Percentiles rank a stretch among this genome's conserved stretches.
Evolutionary conservation across 805 yeast species (phyloP).

Genomic region (Zygoascus bituminiphila): DNA sequence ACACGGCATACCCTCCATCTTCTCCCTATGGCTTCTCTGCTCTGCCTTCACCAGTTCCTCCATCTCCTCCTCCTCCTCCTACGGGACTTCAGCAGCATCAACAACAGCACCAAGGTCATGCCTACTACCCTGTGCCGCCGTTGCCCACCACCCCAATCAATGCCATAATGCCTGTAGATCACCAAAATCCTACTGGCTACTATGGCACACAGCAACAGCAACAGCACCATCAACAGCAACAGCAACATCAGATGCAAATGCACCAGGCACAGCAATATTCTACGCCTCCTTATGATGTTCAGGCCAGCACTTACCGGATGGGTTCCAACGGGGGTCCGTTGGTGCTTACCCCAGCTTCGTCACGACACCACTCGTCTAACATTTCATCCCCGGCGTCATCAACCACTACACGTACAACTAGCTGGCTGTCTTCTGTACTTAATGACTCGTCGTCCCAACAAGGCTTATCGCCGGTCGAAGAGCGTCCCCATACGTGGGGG

Average conservation of each 20-base stretch:
- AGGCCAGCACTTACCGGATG: slow-evolving; percentile 1
- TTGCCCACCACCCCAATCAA: slow-evolving; percentile 14
- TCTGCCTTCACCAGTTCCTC: not conserved
- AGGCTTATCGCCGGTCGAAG: slow-evolving; percentile 16
- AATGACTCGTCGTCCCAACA: slow-evolving; percentile 1
- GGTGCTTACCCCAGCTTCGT: slow-evolving; percentile 6
- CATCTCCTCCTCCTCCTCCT: not conserved
- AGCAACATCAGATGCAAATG: slow-evolving; percentile 7
- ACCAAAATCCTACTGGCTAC: not conserved
- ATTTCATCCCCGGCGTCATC: slow-evolving; percentile 18
- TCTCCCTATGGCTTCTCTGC: slow-evolving; percentile 10
- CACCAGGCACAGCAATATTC: slow-evolving; percentile 4
- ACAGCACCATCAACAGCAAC: slow-evolving; percentile 6
- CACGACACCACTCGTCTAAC: slow-evolving; percentile 16
- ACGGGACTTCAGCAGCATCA: slow-evolving; percentile 8
- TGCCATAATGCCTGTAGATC: slow-evolving; percentile 1
- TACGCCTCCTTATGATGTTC: slow-evolving; percentile 9
- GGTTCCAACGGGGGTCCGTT: slow-evolving; percentile 3
- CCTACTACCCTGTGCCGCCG: slow-evolving; percentile 12
- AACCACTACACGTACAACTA: slow-evolving; percentile 15
- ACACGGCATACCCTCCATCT: slow-evolving; percentile 12
- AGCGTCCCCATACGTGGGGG: slow-evolving; percentile 26
- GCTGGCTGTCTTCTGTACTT: slow-evolving; percentile 23
- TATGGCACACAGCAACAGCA: not conserved
- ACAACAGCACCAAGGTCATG: slow-evolving; percentile 10